Conservation (phyloP, 1,139 yeast species). For the Geotrichum fermentans region DNA sequence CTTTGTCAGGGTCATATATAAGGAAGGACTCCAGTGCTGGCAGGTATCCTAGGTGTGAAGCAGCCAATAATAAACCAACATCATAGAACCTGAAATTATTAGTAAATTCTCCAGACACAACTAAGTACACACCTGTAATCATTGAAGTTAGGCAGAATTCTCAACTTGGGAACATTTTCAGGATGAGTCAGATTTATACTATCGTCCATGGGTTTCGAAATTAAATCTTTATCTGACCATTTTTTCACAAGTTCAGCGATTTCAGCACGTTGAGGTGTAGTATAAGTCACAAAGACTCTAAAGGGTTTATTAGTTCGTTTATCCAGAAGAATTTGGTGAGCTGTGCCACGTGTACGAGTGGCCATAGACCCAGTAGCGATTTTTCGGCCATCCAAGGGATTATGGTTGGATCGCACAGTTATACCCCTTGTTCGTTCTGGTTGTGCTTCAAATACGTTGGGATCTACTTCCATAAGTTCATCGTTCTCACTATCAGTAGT, state of each 20-base stretch:
- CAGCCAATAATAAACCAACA: conserved; percentile 4
- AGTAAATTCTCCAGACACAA: not conserved
- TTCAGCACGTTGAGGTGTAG: conserved; percentile 3
- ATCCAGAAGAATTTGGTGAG: conserved; percentile 7
- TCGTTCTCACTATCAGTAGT: not conserved
- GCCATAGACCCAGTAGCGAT: conserved; percentile 17
- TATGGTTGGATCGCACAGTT: not conserved
- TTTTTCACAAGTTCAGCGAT: conserved; percentile 9
- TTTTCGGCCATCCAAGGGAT: not conserved
- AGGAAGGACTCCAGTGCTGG: conserved; percentile 6
- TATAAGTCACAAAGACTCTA: conserved; percentile 12
- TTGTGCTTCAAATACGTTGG: not conserved
- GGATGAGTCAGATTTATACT: conserved; percentile 11
- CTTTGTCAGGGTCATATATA: conserved; percentile 9
- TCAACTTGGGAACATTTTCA: conserved; percentile 11
- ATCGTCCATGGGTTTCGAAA: conserved; percentile 8
- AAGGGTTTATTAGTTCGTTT: conserved; percentile 10
- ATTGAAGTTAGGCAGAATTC: conserved; percentile 8
- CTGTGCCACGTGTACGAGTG: conserved; percentile 16
- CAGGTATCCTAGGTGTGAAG: conserved; percentile 10
- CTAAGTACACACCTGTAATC: not conserved
- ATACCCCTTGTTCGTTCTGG: not conserved
- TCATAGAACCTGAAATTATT: conserved; percentile 10
- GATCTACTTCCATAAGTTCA: not conserved
- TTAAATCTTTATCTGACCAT: conserved; percentile 9